Percentiles rank a stretch among this genome's conserved stretches.
Conservation (phyloP, 768 basidiomycete genomes). For the Filobasidium wieringae region DNA sequence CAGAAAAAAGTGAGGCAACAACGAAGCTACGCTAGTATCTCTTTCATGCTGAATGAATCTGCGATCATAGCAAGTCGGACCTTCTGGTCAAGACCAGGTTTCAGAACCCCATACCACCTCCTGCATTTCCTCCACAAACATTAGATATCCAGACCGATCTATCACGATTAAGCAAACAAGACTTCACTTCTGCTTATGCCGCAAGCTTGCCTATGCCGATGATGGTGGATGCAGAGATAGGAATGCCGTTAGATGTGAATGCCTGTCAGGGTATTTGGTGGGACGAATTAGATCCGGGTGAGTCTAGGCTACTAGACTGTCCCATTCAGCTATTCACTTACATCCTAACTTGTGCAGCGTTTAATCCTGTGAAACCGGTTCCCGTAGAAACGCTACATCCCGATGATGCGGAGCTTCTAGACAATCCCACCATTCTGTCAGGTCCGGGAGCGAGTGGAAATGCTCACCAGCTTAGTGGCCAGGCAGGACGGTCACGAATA, state of each 20-base stretch:
- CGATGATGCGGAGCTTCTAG: background rate
- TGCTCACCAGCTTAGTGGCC: background rate
- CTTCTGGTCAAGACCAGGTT: conserved; percentile 87
- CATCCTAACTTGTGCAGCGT: background rate
- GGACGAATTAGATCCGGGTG: conserved; percentile 42
- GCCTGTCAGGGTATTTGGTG: conserved; percentile 74
- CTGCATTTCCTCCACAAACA: conserved; percentile 93
- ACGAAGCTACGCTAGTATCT: background rate
- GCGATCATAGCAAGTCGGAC: conserved; percentile 57
- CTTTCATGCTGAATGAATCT: background rate
- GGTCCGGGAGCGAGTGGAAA: background rate
- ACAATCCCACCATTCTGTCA: background rate
- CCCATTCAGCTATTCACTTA: background rate
- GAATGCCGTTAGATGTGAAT: conserved; percentile 86
- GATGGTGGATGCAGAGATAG: conserved; percentile 92
- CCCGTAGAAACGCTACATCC: background rate
- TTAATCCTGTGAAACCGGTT: background rate
- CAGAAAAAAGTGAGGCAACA: conserved; percentile 1
- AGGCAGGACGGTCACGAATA: background rate
- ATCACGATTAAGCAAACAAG: conserved; percentile 71
- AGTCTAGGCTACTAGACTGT: background rate
- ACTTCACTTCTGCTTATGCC: conserved; percentile 68
- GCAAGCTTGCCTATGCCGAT: conserved; percentile 77
- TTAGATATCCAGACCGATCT: conserved; percentile 84
- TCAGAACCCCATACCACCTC: conserved; percentile 83